Evolutionary conservation across 2,329 filamentous ascomycete genomes (phyloP).

Genomic region (Huntiella savannae): DNA sequence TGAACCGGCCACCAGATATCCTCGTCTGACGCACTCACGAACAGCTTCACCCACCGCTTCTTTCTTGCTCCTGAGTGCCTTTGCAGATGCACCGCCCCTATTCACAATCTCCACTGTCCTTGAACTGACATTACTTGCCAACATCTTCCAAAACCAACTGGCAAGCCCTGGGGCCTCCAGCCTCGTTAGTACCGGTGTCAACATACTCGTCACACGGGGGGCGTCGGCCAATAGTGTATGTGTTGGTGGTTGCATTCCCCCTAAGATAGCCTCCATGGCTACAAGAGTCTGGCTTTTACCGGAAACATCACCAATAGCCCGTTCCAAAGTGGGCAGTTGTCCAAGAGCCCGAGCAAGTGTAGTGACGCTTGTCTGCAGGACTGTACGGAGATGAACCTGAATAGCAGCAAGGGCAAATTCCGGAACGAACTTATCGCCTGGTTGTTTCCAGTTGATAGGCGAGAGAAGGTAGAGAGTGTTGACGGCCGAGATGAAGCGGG

Average conservation of each 20-base stretch:
- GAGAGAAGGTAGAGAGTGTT: slow-evolving; percentile 67
- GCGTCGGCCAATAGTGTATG: slow-evolving; percentile 43
- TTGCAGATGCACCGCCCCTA: slow-evolving; percentile 64
- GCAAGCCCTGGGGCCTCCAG: slow-evolving; percentile 76
- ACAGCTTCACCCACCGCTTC: slow-evolving; percentile 59
- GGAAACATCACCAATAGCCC: slow-evolving; percentile 63
- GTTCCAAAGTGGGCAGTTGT: slow-evolving; percentile 63
- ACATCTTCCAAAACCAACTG: slow-evolving; percentile 82
- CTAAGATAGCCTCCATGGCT: slow-evolving; percentile 64
- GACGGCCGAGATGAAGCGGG: slow-evolving; percentile 54
- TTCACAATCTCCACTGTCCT: slow-evolving; percentile 71
- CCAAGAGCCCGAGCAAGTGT: slow-evolving; percentile 57
- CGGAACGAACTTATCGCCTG: slow-evolving; percentile 37
- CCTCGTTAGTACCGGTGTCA: slow-evolving; percentile 38
- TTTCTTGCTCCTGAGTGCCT: slow-evolving; percentile 60
- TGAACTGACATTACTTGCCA: slow-evolving; percentile 57
- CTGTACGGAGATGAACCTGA: slow-evolving; percentile 64
- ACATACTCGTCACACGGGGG: not conserved
- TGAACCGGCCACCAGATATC: slow-evolving; percentile 47
- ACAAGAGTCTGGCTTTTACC: slow-evolving; percentile 78
- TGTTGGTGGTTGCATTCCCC: slow-evolving; percentile 42
- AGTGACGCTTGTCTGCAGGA: slow-evolving; percentile 60
- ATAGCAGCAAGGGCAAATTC: slow-evolving; percentile 56
- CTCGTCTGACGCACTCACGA: slow-evolving; percentile 62
- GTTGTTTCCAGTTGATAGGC: slow-evolving; percentile 25